Base-by-base conservation (phyloP, 1,139 yeast species). In the Casaregolazyma lundiana region DNA sequence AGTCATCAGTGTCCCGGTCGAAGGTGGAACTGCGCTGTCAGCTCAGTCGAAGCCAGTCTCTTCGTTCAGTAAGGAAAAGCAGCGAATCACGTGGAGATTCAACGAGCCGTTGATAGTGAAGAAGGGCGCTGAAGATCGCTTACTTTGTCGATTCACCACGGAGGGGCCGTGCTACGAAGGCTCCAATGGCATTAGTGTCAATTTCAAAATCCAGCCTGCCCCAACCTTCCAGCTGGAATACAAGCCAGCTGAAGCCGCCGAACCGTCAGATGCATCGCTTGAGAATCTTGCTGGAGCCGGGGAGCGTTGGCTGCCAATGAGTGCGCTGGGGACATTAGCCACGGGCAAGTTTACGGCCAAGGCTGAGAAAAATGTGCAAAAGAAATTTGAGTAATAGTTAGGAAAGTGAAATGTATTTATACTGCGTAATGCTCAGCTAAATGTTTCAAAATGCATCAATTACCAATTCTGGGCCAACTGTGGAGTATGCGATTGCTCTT, bases 1-100 rank as follows among this genome's bases (percentile, higher is more conserved):
- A 44, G 74, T 80, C 26, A 80, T 90, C 7, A 78, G 86, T 9
- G 95, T 86, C 4, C 60, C 66, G 6, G 57, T 69, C 24, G 63
- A 61, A 40, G 70, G 70, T 6, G 80, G 89, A 4, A 69, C 72
- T 34, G 76, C 80, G 20, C 60, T 62, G 17, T 76, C 88, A 20
- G 97, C 96, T 0, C 80, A 89, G 51, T 84, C 95, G 9, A 86
- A 85, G 61, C 97, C 97, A 3, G 81, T 85, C 48, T 97, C 96
- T 44, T 78, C 94, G 1, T 88, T 88, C 71, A 87, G 83, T 66
- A 82, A 79, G 61, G 96, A 87, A 41, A 81, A 80, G 60, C 84
- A 80, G 57, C 78, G 96, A 65, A 82, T 90, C 48, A 84, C 92
- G 0, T 89, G 97, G 96, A 77, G 85, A 61, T 80, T 77, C 60